These are phyloP conservation scores for Colletotrichum trifolii DNA, from an alignment of 2,329 filamentous ascomycete genomes.

Conservation along the genomic window DNA sequence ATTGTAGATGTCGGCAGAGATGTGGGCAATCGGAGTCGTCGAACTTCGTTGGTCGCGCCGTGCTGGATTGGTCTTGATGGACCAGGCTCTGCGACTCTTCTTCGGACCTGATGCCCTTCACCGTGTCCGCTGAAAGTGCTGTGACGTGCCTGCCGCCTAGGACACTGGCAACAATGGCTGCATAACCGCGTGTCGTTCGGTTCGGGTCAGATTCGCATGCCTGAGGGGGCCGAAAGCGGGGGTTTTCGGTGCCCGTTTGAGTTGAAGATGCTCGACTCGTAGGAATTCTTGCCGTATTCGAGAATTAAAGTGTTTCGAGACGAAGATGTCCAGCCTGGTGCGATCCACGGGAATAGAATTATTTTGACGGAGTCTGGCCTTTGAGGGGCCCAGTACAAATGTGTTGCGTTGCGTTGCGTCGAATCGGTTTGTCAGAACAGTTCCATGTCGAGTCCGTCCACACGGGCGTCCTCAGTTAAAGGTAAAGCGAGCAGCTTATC, in stretches of 20 bases:
- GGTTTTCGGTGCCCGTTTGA: too few relatives aligned
- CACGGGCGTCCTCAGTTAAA: conserved; percentile 26
- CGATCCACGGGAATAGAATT: conserved; percentile 24
- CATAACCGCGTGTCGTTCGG: conserved; percentile 27
- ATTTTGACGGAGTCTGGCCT: conserved; percentile 30
- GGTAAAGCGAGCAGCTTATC: conserved; percentile 27
- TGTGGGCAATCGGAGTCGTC: conserved; percentile 10
- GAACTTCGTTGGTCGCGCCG: conserved; percentile 3
- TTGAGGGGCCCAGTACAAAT: too few relatives aligned
- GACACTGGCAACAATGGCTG: conserved; percentile 23
- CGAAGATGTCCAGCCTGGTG: conserved; percentile 21
- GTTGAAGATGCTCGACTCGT: too few relatives aligned
- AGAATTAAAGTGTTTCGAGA: conserved; percentile 6
- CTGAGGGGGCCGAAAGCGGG: not conserved
- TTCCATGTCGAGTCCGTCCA: conserved; percentile 23
- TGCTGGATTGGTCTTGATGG: conserved; percentile 5
- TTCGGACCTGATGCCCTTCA: conserved; percentile 2
- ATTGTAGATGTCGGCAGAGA: not conserved
- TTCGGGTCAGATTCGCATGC: conserved; percentile 19
- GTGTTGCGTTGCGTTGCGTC: conserved; percentile 5
- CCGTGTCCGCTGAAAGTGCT: not conserved
- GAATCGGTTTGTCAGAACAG: conserved; percentile 25
- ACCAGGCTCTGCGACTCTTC: conserved; percentile 11
- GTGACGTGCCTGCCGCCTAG: conserved; percentile 31
- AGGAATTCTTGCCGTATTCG: too few relatives aligned